Conservation (phyloP, 2,329 filamentous ascomycete species). For the Diaporthe citrichinensis region DNA sequence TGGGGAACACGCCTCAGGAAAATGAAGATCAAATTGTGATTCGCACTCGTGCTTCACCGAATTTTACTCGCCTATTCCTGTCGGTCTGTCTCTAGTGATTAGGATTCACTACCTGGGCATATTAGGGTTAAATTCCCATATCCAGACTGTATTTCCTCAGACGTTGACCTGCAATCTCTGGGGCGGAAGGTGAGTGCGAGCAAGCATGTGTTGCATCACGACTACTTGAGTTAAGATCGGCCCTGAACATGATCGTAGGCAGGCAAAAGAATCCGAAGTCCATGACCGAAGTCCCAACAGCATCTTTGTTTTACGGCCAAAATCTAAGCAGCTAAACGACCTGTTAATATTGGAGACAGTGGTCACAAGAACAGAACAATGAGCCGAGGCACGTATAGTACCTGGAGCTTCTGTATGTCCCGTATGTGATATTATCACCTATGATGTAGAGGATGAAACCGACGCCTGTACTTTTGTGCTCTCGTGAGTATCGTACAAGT, state of each 20-base stretch:
- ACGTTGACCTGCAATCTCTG: neutral
- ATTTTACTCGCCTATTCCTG: neutral
- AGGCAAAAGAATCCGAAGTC: neutral
- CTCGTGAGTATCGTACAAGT: neutral
- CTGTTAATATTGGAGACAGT: too few species aligned
- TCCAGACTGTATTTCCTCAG: neutral
- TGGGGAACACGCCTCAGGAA: neutral
- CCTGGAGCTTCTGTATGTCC: neutral
- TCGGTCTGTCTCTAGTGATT: neutral
- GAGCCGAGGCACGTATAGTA: neutral
- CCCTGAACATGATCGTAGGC: neutral
- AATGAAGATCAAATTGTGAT: neutral
- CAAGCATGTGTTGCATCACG: neutral
- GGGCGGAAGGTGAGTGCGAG: neutral
- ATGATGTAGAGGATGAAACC: neutral
- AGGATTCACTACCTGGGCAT: neutral
- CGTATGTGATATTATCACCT: neutral
- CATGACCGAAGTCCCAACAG: neutral
- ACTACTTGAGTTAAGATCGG: neutral
- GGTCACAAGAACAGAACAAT: neutral
- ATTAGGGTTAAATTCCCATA: neutral
- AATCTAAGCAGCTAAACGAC: too few species aligned
- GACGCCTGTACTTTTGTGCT: neutral
- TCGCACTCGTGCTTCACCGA: neutral
- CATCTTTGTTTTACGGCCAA: neutral